These are phyloP conservation scores for Backusella westeae DNA, from an alignment of 192 early-diverging fungal species.

Conservation along the genomic window DNA sequence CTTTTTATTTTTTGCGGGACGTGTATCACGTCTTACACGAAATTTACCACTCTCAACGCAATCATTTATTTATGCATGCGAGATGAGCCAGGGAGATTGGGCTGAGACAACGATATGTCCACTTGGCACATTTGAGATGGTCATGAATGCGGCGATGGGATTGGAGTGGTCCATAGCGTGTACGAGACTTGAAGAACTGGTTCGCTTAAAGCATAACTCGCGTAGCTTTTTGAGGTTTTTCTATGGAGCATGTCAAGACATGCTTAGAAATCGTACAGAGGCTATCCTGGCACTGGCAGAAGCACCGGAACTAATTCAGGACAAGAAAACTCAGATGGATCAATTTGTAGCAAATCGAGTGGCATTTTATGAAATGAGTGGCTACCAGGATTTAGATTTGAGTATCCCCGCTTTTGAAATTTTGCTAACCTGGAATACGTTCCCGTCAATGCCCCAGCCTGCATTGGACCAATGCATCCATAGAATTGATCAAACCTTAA, in stretches of 20 bases:
- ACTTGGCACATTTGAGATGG: conserved; percentile 27
- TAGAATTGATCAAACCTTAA: conserved; percentile 27
- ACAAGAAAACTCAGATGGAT: conserved; percentile 47
- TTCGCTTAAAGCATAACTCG: conserved; percentile 41
- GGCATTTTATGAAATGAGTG: conserved; percentile 43
- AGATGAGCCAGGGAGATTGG: conserved; percentile 32
- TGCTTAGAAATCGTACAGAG: conserved; percentile 69
- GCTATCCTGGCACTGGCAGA: conserved; percentile 65
- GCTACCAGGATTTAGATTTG: conserved; percentile 43
- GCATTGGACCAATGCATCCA: conserved; percentile 31
- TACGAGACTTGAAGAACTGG: not conserved
- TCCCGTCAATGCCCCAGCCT: conserved; percentile 43
- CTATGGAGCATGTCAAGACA: conserved; percentile 45
- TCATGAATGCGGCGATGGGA: conserved; percentile 29
- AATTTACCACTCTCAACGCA: conserved; percentile 35
- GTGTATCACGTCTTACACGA: conserved; percentile 31
- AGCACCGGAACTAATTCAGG: conserved; percentile 40
- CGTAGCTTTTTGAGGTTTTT: conserved; percentile 49
- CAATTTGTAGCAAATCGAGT: conserved; percentile 49
- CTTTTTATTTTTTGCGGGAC: conserved; percentile 37
- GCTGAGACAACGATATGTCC: conserved; percentile 26
- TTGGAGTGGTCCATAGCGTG: conserved; percentile 27
- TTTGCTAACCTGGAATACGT: conserved; percentile 50
- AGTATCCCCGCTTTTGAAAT: conserved; percentile 47
- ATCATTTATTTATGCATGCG: conserved; percentile 33